Evolutionary conservation across 768 basidiomycete genomes (phyloP).

Genomic region (Mrakia frigida): DNA sequence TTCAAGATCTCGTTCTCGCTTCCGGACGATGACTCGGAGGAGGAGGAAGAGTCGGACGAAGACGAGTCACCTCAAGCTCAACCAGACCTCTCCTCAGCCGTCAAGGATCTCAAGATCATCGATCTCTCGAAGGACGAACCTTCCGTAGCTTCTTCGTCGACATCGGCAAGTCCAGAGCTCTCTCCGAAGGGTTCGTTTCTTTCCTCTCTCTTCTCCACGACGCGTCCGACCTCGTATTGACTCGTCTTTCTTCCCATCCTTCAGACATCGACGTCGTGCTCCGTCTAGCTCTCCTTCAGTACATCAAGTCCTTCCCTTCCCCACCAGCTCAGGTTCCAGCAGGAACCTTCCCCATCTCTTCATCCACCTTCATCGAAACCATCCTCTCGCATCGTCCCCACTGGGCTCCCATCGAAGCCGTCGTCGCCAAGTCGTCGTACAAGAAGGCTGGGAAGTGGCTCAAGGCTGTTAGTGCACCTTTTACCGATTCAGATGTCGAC

Average conservation of each 20-base stretch:
- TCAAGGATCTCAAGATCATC: not conserved
- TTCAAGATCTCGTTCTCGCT: conserved; percentile 14
- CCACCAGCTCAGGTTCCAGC: conserved; percentile 49
- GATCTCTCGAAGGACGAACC: not conserved
- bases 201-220: not conserved
- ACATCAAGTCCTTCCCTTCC: conserved; percentile 49
- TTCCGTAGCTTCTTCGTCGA: not conserved
- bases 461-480: conserved; percentile 47
- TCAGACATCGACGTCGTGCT: conserved; percentile 59
- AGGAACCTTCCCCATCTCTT: conserved; percentile 61
- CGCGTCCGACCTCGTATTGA: not conserved
- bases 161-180: not conserved
- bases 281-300: conserved; percentile 60
- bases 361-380: conserved; percentile 62
- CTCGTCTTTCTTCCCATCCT: not conserved
- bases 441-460: conserved; percentile 80
- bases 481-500: not conserved
- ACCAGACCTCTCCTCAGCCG: not conserved
- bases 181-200: conserved; percentile 11
- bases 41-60: conserved; percentile 17
- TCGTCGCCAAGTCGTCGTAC: conserved; percentile 68
- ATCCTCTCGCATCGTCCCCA: conserved; percentile 75
- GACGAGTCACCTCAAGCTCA: not conserved
- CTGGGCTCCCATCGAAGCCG: conserved; percentile 49
- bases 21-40: conserved; percentile 15